Evolutionary conservation across 768 basidiomycete species (phyloP).

Genomic region (Lactifluus piperatus): DNA sequence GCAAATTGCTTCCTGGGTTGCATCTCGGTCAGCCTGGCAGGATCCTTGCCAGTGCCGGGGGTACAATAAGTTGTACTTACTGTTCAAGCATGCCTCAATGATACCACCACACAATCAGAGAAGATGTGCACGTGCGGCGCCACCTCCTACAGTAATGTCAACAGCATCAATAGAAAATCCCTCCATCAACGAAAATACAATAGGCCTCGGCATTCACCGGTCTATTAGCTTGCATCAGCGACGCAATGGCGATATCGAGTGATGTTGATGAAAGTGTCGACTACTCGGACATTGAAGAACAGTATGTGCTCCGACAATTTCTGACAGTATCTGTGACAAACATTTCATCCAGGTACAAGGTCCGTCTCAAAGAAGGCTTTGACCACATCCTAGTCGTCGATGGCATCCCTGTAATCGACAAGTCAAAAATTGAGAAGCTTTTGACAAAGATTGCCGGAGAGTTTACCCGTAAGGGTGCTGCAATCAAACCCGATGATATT

Average conservation of each 20-base stretch:
- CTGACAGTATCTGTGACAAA: neutral
- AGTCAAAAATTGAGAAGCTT: slow-evolving; percentile 74
- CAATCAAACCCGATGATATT: slow-evolving; percentile 70
- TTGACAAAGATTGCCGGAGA: slow-evolving; percentile 74
- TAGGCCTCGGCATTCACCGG: slow-evolving; percentile 4
- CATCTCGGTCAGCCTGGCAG: too few relatives aligned
- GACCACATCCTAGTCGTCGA: slow-evolving; percentile 92
- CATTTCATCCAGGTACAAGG: slow-evolving; percentile 55
- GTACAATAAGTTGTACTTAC: too few relatives aligned
- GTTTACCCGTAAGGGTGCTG: slow-evolving; percentile 72
- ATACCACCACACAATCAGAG: too few relatives aligned
- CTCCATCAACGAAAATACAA: too few relatives aligned
- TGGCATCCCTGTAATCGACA: slow-evolving; percentile 85
- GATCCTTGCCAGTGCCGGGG: too few relatives aligned
- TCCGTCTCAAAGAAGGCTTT: slow-evolving; percentile 76
- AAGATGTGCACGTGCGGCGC: too few relatives aligned
- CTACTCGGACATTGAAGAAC: slow-evolving; percentile 20
- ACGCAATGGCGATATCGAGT: slow-evolving; percentile 9
- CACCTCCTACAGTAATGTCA: too few relatives aligned
- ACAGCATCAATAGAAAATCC: too few relatives aligned
- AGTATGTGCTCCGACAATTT: neutral
- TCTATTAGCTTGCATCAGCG: neutral
- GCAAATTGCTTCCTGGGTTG: too few relatives aligned
- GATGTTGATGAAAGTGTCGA: slow-evolving; percentile 16
- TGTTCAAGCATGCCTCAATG: too few relatives aligned